Conservation (phyloP, 805 yeast species). For the Tetrapisispora namnaoensis region DNA sequence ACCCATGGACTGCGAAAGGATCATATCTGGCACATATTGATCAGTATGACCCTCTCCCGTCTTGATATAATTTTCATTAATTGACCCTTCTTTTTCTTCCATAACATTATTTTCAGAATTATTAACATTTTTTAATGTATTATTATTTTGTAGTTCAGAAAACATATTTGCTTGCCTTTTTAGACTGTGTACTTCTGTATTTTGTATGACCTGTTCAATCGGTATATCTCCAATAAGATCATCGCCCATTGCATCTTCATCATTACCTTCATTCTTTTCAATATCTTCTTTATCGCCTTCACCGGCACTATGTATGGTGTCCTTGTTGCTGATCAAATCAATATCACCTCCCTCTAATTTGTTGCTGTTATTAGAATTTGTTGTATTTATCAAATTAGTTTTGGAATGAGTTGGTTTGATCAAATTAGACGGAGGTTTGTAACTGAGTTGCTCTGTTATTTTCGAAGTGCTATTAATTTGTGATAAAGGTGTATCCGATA, state of each 20-base stretch:
- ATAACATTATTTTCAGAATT: background rate
- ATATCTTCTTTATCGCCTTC: slow-evolving; percentile 15
- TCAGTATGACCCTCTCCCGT: slow-evolving; percentile 9
- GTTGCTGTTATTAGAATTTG: background rate
- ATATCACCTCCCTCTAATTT: background rate
- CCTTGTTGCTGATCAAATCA: background rate
- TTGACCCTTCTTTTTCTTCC: background rate
- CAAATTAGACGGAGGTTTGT: slow-evolving; percentile 7
- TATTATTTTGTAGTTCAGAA: background rate
- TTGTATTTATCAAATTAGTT: background rate
- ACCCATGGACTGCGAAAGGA: slow-evolving; percentile 46
- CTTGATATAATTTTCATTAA: slow-evolving; percentile 2
- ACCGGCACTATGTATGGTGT: slow-evolving; percentile 2
- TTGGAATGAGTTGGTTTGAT: background rate
- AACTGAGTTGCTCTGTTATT: slow-evolving; percentile 11
- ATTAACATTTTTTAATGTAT: background rate
- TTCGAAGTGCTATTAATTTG: slow-evolving; percentile 5
- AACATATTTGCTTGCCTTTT: slow-evolving; percentile 12
- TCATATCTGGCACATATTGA: slow-evolving; percentile 34
- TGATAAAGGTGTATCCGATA: background rate
- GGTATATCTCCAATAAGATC: slow-evolving; percentile 10
- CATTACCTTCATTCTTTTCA: slow-evolving; percentile 9
- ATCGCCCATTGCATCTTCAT: slow-evolving; percentile 6
- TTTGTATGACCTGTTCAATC: slow-evolving; percentile 5
- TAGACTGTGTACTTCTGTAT: slow-evolving; percentile 10